Base-by-base conservation (phyloP, 2,329 filamentous ascomycete genomes). In the Xylaria sp. region DNA sequence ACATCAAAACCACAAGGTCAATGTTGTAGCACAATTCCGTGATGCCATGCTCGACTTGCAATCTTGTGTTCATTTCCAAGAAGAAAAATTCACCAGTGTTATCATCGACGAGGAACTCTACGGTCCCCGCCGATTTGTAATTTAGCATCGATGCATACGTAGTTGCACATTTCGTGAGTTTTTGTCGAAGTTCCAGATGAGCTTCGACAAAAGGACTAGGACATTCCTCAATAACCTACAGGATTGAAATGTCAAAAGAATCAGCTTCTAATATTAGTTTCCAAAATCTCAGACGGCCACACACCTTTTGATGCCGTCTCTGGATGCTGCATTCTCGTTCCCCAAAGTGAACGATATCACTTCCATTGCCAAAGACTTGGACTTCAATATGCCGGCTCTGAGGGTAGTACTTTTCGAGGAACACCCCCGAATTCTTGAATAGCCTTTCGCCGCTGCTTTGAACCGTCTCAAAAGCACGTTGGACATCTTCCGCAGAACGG, bases 31-130 rank as follows among this genome's bases (percentile, higher is more conserved):
- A 47, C 13, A 47, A n/a, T 73, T 93, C 90, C 0, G 90, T 93
- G 8, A 92, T 88, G 0, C 89, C 89, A 66, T 93, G 90, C 72
- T 93, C 90, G 27, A 93, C 90, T 68, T 93, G 90, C 3, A 92
- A 75, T 7, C 90, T 80, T 0, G 90, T 66, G 79, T 84, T 81
- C 73, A 84, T 81, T 58, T 83, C 81, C 10, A 82, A 70, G 59
- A 83, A 83, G 66, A 79, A 90, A 72, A 88, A 90, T 4, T 85
- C 79, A 0, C 81, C 84, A 0, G 83, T 83, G 52, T 82, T 77
- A 59, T 88, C 86, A 62, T 90, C 87, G 1, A 89, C 85, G 1
- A 90, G 78, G 63, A 85, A 90, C 68, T 90, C 76, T 19, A 78
- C 68, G 0, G 77, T 79, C 0, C 77, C 77, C 0, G 68, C 75